These are phyloP conservation scores for Globisporangium rhizosaccharum DNA, from an alignment of 352 stramenopile genomes.

Conservation along the genomic window DNA sequence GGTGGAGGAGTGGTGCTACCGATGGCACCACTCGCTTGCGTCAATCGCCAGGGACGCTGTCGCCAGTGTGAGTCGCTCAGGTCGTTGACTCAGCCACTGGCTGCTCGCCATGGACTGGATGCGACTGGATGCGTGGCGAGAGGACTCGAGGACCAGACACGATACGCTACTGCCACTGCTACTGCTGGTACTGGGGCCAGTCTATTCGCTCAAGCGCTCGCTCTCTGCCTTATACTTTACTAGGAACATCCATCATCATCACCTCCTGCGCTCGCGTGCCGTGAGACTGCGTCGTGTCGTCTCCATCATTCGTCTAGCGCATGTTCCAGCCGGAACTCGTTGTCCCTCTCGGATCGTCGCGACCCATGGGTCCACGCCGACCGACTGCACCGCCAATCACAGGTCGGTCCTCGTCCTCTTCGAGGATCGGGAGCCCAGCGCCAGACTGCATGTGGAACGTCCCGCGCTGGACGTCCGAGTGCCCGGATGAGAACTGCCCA, in stretches of 20 bases:
- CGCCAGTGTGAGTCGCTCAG: no score
- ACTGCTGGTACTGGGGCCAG: no score
- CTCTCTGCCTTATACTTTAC: no score
- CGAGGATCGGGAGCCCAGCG: conserved; percentile 48
- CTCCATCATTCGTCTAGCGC: conserved; percentile 2
- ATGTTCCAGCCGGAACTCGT: conserved; percentile 54
- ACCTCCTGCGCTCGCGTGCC: not conserved
- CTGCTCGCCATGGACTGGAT: no score
- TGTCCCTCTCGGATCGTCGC: conserved; percentile 31
- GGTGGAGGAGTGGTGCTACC: not conserved
- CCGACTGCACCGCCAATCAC: conserved; percentile 15
- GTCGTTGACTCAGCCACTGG: no score
- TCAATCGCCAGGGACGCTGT: not conserved
- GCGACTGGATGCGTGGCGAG: no score
- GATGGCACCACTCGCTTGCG: not conserved
- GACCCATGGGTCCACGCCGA: conserved; percentile 3
- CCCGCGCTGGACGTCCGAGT: conserved; percentile 21
- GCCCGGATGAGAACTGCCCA: conserved; percentile 24
- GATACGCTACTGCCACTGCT: no score
- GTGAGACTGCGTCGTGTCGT: no score
- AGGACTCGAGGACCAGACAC: no score
- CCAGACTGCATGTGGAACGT: conserved; percentile 50
- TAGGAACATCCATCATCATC: no score
- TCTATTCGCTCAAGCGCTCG: no score
- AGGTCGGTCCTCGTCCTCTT: conserved; percentile 41